These are phyloP conservation scores for Colletotrichum cereale DNA, from an alignment of 2,329 filamentous ascomycete genomes.

Conservation along the genomic window DNA sequence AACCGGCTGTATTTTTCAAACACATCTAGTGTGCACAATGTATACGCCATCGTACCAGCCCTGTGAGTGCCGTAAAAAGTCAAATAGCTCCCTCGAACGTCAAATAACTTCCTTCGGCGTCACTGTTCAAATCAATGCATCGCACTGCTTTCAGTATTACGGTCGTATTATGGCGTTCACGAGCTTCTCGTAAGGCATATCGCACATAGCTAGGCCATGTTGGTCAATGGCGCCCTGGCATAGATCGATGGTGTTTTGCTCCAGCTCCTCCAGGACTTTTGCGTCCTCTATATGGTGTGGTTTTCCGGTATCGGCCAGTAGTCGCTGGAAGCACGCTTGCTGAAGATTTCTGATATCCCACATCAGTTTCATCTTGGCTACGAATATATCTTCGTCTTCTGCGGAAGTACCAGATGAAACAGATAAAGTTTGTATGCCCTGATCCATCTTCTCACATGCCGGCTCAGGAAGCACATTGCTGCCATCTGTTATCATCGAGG, in stretches of 20 bases:
- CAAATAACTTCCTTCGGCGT: neutral
- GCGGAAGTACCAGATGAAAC: neutral
- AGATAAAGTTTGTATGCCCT: neutral
- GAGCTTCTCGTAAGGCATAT: slow-evolving; percentile 24
- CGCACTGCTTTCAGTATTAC: neutral
- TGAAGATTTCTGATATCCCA: slow-evolving; percentile 16
- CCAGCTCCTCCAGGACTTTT: slow-evolving; percentile 1
- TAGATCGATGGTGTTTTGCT: neutral
- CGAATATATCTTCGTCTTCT: slow-evolving; percentile 16
- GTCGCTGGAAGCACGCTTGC: neutral
- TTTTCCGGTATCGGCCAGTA: neutral
- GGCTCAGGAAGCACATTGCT: too few relatives aligned
- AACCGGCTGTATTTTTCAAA: neutral
- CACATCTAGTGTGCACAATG: neutral
- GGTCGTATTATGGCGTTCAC: slow-evolving; percentile 7
- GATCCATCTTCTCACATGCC: neutral
- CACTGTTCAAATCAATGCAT: too few relatives aligned
- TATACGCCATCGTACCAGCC: neutral
- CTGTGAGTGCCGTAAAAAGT: neutral
- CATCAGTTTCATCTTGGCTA: slow-evolving; percentile 17
- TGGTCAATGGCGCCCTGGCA: slow-evolving; percentile 16
- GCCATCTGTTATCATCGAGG: neutral
- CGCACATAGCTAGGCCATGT: slow-evolving; percentile 1
- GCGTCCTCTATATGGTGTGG: neutral
- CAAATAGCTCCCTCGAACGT: neutral